Percentiles rank a stretch among this genome's conserved stretches.
These are phyloP conservation scores for Didymella sp. DNA, from an alignment of 2,329 filamentous ascomycete genomes.

Conservation along the genomic window DNA sequence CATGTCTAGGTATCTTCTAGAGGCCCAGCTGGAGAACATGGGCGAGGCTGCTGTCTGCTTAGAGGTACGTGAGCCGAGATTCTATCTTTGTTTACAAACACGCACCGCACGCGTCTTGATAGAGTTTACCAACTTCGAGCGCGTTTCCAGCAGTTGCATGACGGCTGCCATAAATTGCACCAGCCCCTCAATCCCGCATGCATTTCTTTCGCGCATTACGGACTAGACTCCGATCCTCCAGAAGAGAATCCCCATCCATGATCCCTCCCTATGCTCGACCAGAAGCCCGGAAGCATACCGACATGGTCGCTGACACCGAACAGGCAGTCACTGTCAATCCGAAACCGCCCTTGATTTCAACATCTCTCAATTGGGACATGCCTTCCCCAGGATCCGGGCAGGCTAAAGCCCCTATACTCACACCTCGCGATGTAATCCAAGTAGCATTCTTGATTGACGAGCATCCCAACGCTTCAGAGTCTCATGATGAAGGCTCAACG, in stretches of 20 bases:
- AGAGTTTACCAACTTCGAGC: slow-evolving; percentile 23
- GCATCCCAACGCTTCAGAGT: slow-evolving; percentile 55
- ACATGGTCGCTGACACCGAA: slow-evolving; percentile 15
- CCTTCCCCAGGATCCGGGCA: slow-evolving; percentile 42
- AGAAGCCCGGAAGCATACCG: not conserved
- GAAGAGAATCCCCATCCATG: not conserved
- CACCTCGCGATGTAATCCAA: slow-evolving; percentile 69
- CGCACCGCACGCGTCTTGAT: slow-evolving; percentile 1
- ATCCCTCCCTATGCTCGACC: slow-evolving; percentile 9
- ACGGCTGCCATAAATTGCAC: slow-evolving; percentile 8
- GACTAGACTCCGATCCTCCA: slow-evolving; percentile 20
- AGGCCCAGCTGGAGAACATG: slow-evolving; percentile 95
- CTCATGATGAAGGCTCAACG: slow-evolving; percentile 49
- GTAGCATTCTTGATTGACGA: slow-evolving; percentile 69
- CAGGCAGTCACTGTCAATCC: slow-evolving; percentile 56
- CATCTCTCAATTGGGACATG: slow-evolving; percentile 63
- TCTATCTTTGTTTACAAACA: slow-evolving; percentile 11
- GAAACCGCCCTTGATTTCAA: slow-evolving; percentile 61
- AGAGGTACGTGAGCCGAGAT: slow-evolving; percentile 59
- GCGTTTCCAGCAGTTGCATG: slow-evolving; percentile 6
- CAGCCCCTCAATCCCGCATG: slow-evolving; percentile 24
- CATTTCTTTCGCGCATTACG: slow-evolving; percentile 15
- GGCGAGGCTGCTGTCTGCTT: slow-evolving; percentile 83
- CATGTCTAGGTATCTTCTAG: slow-evolving; percentile 72
- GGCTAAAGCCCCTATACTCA: slow-evolving; percentile 57